phyloP scores from a whole-genome alignment of 768 basidiomycete genomes.

The Suillus lakei region DNA sequence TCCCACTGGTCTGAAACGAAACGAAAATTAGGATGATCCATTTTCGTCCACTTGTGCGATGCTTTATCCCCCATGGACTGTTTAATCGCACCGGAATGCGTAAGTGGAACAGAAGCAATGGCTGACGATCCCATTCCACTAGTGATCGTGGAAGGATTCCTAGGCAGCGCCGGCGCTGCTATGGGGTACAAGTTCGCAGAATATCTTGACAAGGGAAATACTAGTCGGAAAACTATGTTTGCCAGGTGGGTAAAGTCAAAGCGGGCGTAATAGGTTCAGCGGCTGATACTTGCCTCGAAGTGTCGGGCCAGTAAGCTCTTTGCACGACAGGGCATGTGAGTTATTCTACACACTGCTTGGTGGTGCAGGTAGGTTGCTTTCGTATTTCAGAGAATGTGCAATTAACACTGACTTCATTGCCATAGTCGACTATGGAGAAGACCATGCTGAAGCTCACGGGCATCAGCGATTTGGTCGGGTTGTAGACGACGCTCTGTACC shows the following conservation, averaged over 20 bases:
- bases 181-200: conserved; percentile 47
- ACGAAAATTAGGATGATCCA: neutral
- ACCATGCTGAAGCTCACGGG: conserved; percentile 41
- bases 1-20: neutral
- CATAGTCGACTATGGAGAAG: conserved; percentile 52
- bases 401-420: conserved; percentile 1
- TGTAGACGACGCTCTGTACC: conserved; percentile 45
- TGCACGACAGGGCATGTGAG: conserved; percentile 59
- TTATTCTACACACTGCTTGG: conserved; percentile 51
- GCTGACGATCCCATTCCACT: conserved; percentile 33
- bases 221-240: conserved; percentile 20
- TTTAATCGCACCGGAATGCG: neutral
- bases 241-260: conserved; percentile 19
- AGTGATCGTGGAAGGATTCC: conserved; percentile 55
- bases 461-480: conserved; percentile 50
- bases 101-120: neutral
- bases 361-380: conserved; percentile 40
- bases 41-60: neutral
- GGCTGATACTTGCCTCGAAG: conserved; percentile 25
- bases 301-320: conserved; percentile 54
- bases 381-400: neutral
- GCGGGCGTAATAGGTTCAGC: neutral
- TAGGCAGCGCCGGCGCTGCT: conserved; percentile 40
- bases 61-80: neutral
- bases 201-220: conserved; percentile 33